These are phyloP conservation scores for Xylariaceae sp. DNA, from an alignment of 2,329 filamentous ascomycete species.

Conservation along the genomic window DNA sequence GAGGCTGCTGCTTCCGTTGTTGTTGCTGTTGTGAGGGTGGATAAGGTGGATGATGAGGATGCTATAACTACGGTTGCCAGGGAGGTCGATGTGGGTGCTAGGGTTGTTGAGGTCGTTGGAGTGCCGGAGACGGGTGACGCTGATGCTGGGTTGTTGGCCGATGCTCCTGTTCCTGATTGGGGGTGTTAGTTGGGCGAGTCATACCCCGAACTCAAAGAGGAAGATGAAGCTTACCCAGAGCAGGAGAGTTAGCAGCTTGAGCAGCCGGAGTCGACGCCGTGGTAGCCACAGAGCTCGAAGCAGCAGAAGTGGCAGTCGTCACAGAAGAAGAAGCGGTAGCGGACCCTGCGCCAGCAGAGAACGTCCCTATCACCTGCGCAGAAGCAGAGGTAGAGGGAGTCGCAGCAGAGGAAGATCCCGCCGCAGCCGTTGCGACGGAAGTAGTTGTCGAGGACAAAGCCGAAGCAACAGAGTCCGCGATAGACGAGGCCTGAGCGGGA, in stretches of 20 bases:
- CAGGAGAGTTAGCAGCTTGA: too few species aligned
- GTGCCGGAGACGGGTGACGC: slow-evolving; percentile 1
- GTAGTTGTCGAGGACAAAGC: slow-evolving; percentile 19
- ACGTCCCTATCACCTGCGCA: slow-evolving; percentile 2
- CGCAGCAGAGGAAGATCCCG: slow-evolving; percentile 4
- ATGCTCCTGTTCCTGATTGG: background rate
- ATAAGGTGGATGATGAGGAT: slow-evolving; percentile 1
- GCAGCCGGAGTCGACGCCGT: background rate
- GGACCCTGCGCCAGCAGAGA: background rate
- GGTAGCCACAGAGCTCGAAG: slow-evolving; percentile 1
- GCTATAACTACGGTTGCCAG: slow-evolving; percentile 9
- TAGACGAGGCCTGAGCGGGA: slow-evolving; percentile 19
- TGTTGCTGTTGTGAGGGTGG: background rate
- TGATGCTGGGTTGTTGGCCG: background rate
- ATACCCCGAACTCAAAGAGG: too few species aligned
- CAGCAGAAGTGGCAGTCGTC: background rate
- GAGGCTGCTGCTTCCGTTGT: background rate
- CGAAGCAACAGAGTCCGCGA: slow-evolving; percentile 25
- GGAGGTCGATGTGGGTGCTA: slow-evolving; percentile 6
- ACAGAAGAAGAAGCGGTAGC: background rate
- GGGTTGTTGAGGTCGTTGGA: background rate
- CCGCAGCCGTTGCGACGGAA: slow-evolving; percentile 6
- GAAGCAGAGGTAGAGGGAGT: slow-evolving; percentile 8
- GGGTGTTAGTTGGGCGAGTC: slow-evolving; percentile 1
- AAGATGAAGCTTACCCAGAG: too few species aligned